These are phyloP conservation scores for Diaporthe longicolla DNA, from an alignment of 2,329 filamentous ascomycete species.

Conservation along the genomic window DNA sequence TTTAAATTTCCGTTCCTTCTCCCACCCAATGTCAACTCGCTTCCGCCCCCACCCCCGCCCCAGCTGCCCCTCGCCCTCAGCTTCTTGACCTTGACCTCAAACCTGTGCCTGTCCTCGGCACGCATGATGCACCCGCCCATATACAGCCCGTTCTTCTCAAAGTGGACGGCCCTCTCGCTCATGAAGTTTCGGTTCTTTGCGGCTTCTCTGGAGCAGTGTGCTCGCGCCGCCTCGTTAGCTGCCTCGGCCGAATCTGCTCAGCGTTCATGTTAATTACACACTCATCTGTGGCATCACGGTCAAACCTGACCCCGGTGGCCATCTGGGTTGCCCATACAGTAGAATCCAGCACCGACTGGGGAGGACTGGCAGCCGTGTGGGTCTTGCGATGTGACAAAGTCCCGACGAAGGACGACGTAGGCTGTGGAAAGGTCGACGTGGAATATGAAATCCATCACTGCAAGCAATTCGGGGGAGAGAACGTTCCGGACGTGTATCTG, in stretches of 20 bases:
- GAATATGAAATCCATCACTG: constrained; percentile 42
- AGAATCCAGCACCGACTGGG: constrained; percentile 35
- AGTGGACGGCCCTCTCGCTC: constrained; percentile 32
- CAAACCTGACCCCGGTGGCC: too few species aligned
- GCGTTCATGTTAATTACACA: neutral
- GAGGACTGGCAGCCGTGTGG: constrained; percentile 21
- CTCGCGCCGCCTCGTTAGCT: constrained; percentile 39
- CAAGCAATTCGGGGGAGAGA: neutral
- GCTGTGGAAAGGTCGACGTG: constrained; percentile 41
- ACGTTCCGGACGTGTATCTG: neutral
- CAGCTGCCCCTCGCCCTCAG: constrained; percentile 36
- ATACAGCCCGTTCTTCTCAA: constrained; percentile 40
- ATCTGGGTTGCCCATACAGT: constrained; percentile 10
- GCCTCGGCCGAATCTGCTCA: constrained; percentile 35
- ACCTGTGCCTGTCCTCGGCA: constrained; percentile 38
- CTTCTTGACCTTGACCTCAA: constrained; percentile 38
- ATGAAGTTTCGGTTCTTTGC: constrained; percentile 12
- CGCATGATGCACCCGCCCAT: constrained; percentile 36
- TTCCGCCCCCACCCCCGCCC: constrained; percentile 21
- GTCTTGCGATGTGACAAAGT: constrained; percentile 33
- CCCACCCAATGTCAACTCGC: neutral
- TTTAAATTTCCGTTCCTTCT: constrained; percentile 11
- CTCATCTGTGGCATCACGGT: too few species aligned
- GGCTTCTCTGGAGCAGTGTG: constrained; percentile 38
- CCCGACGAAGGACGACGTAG: constrained; percentile 40